A percentile compares a stretch with the other conserved stretches of the same genome.
Conservation (phyloP, 768 basidiomycete species). For the Termitomyces sp. region DNA sequence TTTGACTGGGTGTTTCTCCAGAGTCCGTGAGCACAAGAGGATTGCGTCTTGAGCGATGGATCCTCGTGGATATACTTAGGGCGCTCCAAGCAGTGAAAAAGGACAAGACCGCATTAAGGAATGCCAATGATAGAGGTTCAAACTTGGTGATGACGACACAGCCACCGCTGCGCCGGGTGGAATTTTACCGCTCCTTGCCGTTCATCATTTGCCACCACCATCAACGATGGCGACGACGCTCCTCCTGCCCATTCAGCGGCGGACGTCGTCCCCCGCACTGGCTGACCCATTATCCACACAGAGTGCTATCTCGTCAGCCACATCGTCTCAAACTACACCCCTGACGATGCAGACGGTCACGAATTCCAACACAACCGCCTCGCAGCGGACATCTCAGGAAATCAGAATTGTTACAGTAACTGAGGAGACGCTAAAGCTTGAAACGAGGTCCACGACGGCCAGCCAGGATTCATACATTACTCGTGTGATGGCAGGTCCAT, state of each 20-base stretch:
- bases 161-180: background rate
- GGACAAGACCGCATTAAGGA: background rate
- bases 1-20: background rate
- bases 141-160: background rate
- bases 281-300: constrained; percentile 14
- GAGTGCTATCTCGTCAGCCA: constrained; percentile 24
- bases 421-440: constrained; percentile 38
- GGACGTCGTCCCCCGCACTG: constrained; percentile 22
- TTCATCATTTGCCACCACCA: background rate
- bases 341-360: constrained; percentile 16
- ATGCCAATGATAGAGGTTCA: background rate
- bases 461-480: constrained; percentile 10
- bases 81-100: background rate
- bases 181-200: background rate
- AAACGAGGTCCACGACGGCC: constrained; percentile 8
- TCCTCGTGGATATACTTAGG: background rate
- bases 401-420: constrained; percentile 52
- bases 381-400: constrained; percentile 30
- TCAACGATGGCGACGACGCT: constrained; percentile 9
- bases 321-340: constrained; percentile 30
- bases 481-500: constrained; percentile 18
- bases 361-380: background rate
- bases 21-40: background rate
- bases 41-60: background rate
- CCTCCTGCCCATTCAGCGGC: constrained; percentile 8